A percentile compares a stretch with the other conserved stretches of the same genome.
phyloP scores from a whole-genome alignment of 768 basidiomycete species.

The Tricholomella constricta region DNA sequence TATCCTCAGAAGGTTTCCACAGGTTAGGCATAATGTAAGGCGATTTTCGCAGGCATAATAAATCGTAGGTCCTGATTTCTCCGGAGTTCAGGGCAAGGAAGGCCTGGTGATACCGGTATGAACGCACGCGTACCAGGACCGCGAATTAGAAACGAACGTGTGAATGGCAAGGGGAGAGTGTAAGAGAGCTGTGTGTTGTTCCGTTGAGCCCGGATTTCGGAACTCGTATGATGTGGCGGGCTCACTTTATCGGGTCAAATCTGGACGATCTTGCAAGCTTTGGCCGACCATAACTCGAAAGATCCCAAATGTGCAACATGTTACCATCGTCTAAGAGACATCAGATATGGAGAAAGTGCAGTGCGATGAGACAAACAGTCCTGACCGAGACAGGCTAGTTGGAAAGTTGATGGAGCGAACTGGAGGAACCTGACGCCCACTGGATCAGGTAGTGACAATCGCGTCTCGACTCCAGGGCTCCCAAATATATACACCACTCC shows the following conservation, averaged over 20 bases:
- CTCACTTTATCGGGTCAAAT: conserved; percentile 52
- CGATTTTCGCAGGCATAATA: conserved; percentile 68
- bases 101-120: conserved; percentile 34
- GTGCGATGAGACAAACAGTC: not conserved
- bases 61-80: conserved; percentile 73
- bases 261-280: conserved; percentile 49
- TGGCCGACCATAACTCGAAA: conserved; percentile 53
- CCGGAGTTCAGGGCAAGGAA: conserved; percentile 52
- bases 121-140: conserved; percentile 11
- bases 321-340: conserved; percentile 48
- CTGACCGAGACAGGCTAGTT: conserved; percentile 66
- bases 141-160: conserved; percentile 51
- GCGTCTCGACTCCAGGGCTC: conserved; percentile 60
- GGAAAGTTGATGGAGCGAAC: conserved; percentile 56
- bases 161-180: conserved; percentile 67
- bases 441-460: conserved; percentile 46
- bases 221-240: not conserved
- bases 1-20: conserved; percentile 74
- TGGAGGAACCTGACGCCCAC: conserved; percentile 58
- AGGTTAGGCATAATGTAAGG: conserved; percentile 71
- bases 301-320: conserved; percentile 62
- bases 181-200: conserved; percentile 47
- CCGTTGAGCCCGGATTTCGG: not conserved
- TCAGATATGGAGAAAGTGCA: not conserved
- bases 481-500: conserved; percentile 72